Evolutionary conservation across 345 rosid species (phyloP).

Genomic region (Camelina hispida): DNA sequence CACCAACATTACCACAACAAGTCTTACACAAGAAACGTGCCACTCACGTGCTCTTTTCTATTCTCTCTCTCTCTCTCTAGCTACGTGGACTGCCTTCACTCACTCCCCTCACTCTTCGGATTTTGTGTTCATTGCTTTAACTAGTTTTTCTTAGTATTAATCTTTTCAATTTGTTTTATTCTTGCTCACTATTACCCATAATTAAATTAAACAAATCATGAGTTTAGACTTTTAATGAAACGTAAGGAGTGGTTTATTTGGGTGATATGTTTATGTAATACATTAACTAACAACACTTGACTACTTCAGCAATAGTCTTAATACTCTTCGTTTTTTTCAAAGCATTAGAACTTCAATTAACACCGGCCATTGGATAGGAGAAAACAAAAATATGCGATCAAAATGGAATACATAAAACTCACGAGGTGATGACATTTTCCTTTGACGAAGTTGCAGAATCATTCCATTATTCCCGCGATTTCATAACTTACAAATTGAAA

Average conservation of each 20-base stretch:
- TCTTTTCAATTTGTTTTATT: not conserved
- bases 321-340: too few species aligned
- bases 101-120: conserved; percentile 35
- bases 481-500: too few species aligned
- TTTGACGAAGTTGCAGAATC: too few species aligned
- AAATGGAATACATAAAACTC: too few species aligned
- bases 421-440: too few species aligned
- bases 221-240: conserved; percentile 34
- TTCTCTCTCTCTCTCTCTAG: conserved; percentile 18
- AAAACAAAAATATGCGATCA: too few species aligned
- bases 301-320: too few species aligned
- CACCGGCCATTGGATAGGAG: too few species aligned
- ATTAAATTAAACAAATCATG: conserved; percentile 28
- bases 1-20: conserved; percentile 43
- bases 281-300: too few species aligned
- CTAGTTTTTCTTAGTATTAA: not conserved
- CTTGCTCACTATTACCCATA: conserved; percentile 23
- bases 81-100: conserved; percentile 36
- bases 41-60: conserved; percentile 30
- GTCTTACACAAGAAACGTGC: conserved; percentile 45
- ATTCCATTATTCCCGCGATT: too few species aligned
- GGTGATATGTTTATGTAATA: conserved; percentile 9
- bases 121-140: conserved; percentile 28
- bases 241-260: conserved; percentile 22
- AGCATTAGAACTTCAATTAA: too few species aligned